Percentiles rank a stretch among this genome's conserved stretches.
These are phyloP conservation scores for Cystobasidium slooffiae DNA, from an alignment of 1,284 basidiomycete species.

Conservation along the genomic window DNA sequence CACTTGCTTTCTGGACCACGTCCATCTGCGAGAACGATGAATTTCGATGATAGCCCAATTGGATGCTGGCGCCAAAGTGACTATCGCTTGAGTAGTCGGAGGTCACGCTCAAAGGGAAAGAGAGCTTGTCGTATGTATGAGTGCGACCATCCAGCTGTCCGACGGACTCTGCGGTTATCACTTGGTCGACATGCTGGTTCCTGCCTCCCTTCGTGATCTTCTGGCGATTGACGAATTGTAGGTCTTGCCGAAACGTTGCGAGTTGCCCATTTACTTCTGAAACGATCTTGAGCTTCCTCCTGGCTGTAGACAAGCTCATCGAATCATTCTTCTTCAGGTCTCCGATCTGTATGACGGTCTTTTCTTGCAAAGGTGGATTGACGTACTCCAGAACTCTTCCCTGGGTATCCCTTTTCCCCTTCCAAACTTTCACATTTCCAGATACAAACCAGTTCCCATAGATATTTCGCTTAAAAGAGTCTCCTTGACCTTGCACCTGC, in stretches of 20 bases:
- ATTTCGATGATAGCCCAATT: background rate
- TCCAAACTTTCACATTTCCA: constrained; percentile 8
- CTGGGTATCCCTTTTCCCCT: background rate
- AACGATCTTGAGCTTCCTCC: background rate
- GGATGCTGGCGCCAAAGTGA: background rate
- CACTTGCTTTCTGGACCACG: background rate
- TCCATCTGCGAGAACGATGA: background rate
- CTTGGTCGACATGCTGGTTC: background rate
- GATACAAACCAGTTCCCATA: constrained; percentile 46
- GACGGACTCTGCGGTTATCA: background rate
- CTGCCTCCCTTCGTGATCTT: background rate
- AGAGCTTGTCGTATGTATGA: background rate
- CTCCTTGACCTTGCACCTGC: constrained; percentile 46
- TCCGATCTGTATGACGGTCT: background rate
- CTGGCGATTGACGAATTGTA: constrained; percentile 3
- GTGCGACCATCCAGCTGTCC: background rate
- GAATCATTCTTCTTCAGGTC: background rate
- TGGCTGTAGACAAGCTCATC: background rate
- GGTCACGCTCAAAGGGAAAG: background rate
- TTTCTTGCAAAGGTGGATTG: background rate
- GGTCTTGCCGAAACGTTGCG: background rate
- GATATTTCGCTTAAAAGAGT: constrained; percentile 16
- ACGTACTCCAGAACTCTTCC: background rate
- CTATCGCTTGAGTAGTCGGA: background rate
- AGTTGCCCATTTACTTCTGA: background rate